Conservation (phyloP, 306 rosid genomes). For the Cucurbita maxima region DNA sequence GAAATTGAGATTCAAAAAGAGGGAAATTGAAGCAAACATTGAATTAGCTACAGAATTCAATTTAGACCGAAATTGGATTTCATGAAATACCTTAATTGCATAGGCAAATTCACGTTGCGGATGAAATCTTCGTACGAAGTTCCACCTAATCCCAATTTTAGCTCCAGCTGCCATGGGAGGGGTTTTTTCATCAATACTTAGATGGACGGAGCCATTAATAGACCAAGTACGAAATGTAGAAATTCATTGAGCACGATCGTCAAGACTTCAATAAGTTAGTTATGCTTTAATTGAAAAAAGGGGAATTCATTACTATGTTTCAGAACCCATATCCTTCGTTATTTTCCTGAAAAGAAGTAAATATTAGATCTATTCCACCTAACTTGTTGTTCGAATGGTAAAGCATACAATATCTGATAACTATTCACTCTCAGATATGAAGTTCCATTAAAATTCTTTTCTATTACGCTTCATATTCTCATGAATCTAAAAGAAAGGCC, state of each 20-base stretch:
- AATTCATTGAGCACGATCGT: background rate
- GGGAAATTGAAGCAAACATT: background rate
- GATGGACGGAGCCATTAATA: background rate
- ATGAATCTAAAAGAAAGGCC: background rate
- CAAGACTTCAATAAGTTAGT: background rate
- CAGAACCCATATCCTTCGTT: background rate
- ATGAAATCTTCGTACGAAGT: constrained; percentile 93
- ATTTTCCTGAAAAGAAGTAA: background rate
- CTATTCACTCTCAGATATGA: background rate
- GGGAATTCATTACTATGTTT: background rate
- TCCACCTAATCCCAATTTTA: constrained; percentile 84
- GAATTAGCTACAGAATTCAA: constrained; percentile 1
- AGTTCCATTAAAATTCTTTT: background rate
- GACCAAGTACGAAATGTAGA: background rate
- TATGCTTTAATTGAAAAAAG: background rate
- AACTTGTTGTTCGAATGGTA: background rate
- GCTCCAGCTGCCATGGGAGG: constrained; percentile 56
- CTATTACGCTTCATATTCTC: background rate
- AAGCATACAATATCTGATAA: background rate
- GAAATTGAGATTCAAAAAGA: constrained; percentile 18
- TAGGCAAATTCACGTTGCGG: constrained; percentile 71
- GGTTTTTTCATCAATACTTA: background rate
- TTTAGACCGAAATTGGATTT: background rate
- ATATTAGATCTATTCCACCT: background rate
- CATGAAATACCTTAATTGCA: constrained; percentile 57